Base-by-base conservation (phyloP, 2,329 filamentous ascomycete genomes). In the Nemania serpens region DNA sequence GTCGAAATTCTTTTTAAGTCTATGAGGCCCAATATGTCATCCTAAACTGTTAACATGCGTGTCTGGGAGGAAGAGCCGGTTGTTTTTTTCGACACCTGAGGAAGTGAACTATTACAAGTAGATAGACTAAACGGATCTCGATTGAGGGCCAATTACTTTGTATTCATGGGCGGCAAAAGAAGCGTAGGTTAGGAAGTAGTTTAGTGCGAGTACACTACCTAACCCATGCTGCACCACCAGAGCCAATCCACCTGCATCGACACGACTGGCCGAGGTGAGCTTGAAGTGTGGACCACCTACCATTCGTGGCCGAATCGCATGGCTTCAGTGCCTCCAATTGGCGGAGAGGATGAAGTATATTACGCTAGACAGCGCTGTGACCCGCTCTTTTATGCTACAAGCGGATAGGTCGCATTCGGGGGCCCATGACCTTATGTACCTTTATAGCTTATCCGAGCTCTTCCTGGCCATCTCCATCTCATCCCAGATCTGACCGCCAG, bases 281-380 rank as follows among this genome's bases (percentile, higher is more conserved):
- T 18, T 25, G 9, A 11, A 48, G 46, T 25, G 46, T 18, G 20
- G 17, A 33, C 25, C n/a, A 33, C 12, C 50, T 62, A 50, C 46
- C 42, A 55, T 62, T 55, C 58, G 59, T 60, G 49, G 58, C 59
- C 59, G 58, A 55, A 65, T 64, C 45, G 15, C 56, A 51, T 37
- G 34, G 6, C 46, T 17, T 11, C 48, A 61, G 54, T 55, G 54
- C 34, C 45, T 62, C 13, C 45, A 13, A 70, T 69, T 70, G 69
- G 68, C 33, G 25, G 41, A 47, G 50, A 48, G 25, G 29, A 18
- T 11, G 18, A 55, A 37, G 37, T 49, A 53, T 45, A 37, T 29
- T 7, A 29, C 25, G 7, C 25, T 29, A 29, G 25, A 29, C 25
- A 29, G 7, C 25, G 25, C 25, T 29, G 25, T 7, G 25, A 29